Base-by-base conservation (phyloP, 805 yeast species). In the Metschnikowia kunwiensis region DNA sequence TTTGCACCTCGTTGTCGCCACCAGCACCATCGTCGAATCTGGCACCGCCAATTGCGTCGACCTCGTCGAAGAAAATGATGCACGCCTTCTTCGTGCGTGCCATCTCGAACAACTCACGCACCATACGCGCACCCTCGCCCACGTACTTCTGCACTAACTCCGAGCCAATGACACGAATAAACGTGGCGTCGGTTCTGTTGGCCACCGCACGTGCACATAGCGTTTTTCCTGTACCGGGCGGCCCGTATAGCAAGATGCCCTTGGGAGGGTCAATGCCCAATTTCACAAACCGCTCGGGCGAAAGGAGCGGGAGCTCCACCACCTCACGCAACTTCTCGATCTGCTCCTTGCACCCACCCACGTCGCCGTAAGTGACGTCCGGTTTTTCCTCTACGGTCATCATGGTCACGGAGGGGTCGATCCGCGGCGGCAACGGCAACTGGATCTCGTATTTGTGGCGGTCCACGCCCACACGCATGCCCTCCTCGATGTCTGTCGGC, bases 91-190 rank as follows among this genome's bases (percentile, higher is more conserved):
- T 93, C 24, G 97, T 85, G 60, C 98, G 82, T 2, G 99, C 99
- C 97, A 93, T 89, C 61, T 93, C 98, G 55, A 93, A 93, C 55
- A 93, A 75, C 67, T 93, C 99, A 65, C 99, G 80, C 37, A 93
- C 97, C 98, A 93, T 93, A 60, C 98, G 80, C 4, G 98, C 98
- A 69, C 99, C 99, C 69, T 93, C 99, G 60, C 99, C 99, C 34
- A 93, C 97, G 61, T 93, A 93, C 62, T 93, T 93, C 63, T 93
- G 99, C 20, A 93, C 98, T 60, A 93, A 75, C 65, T 93, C 98
- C 1, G 97, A 91, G 7, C 98, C 99, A 68, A 93, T 93, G 36
- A 93, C 98, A 57, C 98, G 82, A 46, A 93, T 93, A 53, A 93
- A 93, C 0, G 99, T 93, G 17, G 99, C 98, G 65, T 93, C 98